Evolutionary conservation across 768 basidiomycete species (phyloP), one percentile per base, ranked within the genome.

Genomic region (Hydnomerulius pinastri): DNA sequence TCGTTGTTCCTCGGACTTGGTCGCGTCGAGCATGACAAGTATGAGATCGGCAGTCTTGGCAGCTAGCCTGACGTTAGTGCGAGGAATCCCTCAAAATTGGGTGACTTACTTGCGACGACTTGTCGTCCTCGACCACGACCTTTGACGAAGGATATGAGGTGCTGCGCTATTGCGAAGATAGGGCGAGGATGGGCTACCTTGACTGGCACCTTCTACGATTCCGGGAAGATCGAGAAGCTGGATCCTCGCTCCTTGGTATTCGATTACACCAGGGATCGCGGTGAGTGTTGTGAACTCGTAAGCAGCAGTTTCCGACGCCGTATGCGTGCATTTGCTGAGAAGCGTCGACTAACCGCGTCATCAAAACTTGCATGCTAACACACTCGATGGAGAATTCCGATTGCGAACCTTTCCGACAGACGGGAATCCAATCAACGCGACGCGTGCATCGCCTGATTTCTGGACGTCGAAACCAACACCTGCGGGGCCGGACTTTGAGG

Each of bases 261-360:
- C 95, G 15, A 98, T 83, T 3, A 98, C 97, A 42, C 97, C 97
- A 29, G 97, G 96, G 53, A 99, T 98, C 9, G 97, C 96, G 9
- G 90, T 91, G 27, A 96, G 79, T 4, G 92, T 96, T 3, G 94
- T 97, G 70, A 97, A 98, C 67, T 98, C 95, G 64, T 97, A 98
- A 10, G 92, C 90, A 12, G 95, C 97, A 0, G 89, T 73, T 61
- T 88, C 88, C 4, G 90, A 93, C 37, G 81, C 83, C 0, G 97
- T 99, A 57, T 94, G 86, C 0, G 97, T 99, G 51, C 86, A 82
- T 74, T 95, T 98, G 65, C 82, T 86, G 23, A 98, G 76, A 28
- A 98, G 78, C 1, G 97, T 98, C 8, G 92, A 96, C 84, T 98
- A 57, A n/a, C n/a, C n/a, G n/a, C n/a, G n/a, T n/a, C n/a, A n/a